These are phyloP conservation scores for Sporothrix luriei DNA, from an alignment of 2,329 filamentous ascomycete species.

Conservation along the genomic window DNA sequence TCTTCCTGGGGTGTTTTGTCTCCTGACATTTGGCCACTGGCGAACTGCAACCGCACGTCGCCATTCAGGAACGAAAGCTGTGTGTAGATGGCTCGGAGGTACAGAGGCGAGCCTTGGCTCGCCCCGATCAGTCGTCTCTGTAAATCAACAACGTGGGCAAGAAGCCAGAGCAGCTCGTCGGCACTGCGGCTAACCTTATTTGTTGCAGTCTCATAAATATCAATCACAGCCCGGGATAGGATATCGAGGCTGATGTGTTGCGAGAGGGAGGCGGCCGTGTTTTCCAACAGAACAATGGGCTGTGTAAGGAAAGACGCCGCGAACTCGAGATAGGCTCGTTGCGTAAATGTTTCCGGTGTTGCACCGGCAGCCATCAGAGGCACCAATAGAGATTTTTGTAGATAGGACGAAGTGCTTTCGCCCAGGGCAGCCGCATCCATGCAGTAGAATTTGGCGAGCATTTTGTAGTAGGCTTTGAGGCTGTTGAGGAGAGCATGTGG, in stretches of 20 bases:
- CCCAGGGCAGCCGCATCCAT: constrained; percentile 24
- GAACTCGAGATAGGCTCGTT: constrained; percentile 44
- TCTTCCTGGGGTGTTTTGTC: constrained; percentile 44
- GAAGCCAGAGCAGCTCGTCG: constrained; percentile 61
- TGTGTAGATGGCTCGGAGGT: constrained; percentile 56
- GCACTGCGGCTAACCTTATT: constrained; percentile 39
- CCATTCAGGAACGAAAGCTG: constrained; percentile 56
- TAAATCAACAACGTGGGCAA: constrained; percentile 67
- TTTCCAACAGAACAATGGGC: constrained; percentile 48
- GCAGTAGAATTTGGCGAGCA: constrained; percentile 34
- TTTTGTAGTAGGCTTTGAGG: constrained; percentile 36
- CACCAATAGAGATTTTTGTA: constrained; percentile 35
- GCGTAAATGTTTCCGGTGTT: constrained; percentile 21
- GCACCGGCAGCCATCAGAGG: constrained; percentile 12
- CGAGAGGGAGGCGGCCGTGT: constrained; percentile 45
- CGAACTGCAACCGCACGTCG: constrained; percentile 54
- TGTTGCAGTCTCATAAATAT: constrained; percentile 41
- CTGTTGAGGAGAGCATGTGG: constrained; percentile 33
- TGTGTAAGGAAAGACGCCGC: constrained; percentile 47
- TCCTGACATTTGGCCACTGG: constrained; percentile 36
- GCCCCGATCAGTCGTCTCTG: constrained; percentile 47
- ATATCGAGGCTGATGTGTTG: constrained; percentile 45
- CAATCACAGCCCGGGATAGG: constrained; percentile 50
- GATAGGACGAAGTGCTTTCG: constrained; percentile 25
- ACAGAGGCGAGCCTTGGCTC: constrained; percentile 45